These are phyloP conservation scores for Erigeron philadelphicus DNA, from an alignment of 140 eudicot genomes.

Conservation along the genomic window DNA sequence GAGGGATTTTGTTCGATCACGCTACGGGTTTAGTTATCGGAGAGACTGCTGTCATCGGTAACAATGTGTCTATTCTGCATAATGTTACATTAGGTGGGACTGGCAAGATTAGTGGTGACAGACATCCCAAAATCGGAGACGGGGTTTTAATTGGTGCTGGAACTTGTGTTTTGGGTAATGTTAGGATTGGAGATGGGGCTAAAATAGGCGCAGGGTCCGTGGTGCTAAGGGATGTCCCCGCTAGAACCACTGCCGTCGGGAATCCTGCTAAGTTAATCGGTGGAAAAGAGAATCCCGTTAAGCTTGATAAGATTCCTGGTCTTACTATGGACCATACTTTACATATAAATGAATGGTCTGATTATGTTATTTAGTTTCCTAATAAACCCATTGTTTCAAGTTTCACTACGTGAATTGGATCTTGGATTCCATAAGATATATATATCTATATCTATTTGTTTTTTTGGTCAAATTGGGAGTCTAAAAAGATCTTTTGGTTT, in stretches of 20 bases:
- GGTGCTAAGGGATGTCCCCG: constrained; percentile 52
- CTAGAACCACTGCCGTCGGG: constrained; percentile 64
- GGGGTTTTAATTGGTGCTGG: constrained; percentile 71
- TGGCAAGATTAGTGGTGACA: constrained; percentile 48
- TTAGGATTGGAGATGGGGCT: constrained; percentile 61
- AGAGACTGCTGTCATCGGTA: constrained; percentile 60
- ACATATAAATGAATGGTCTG: constrained; percentile 53
- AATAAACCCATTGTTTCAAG: background rate
- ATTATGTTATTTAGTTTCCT: constrained; percentile 42
- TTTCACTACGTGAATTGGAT: background rate
- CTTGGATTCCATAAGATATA: background rate
- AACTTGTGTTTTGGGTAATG: constrained; percentile 57
- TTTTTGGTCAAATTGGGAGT: constrained; percentile 12
- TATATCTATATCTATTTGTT: background rate
- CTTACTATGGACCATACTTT: constrained; percentile 74
- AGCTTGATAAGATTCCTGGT: constrained; percentile 54
- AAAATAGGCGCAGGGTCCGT: constrained; percentile 70
- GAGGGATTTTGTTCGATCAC: constrained; percentile 57
- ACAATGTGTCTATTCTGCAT: constrained; percentile 63
- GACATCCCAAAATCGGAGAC: constrained; percentile 63
- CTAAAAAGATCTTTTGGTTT: background rate
- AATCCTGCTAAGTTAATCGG: constrained; percentile 68
- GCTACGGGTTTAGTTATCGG: constrained; percentile 60
- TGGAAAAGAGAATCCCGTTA: constrained; percentile 55
- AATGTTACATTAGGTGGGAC: constrained; percentile 66